A percentile compares a stretch with the other conserved stretches of the same genome.
Conservation (phyloP, 2,329 filamentous ascomycete genomes). For the Zymoseptoria pseudotritici region DNA sequence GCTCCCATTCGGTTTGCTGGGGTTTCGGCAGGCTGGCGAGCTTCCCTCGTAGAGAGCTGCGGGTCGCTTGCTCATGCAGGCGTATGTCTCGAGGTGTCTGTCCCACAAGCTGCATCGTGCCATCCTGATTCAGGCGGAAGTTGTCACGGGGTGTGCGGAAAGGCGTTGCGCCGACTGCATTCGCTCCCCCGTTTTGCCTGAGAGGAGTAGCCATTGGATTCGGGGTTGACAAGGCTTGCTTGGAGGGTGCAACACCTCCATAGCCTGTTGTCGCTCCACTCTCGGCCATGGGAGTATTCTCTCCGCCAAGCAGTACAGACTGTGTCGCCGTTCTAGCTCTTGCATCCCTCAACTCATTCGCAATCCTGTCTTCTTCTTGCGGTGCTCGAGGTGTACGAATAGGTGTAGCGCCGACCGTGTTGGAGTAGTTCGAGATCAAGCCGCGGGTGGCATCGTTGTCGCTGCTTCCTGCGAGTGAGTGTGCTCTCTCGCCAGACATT, state of each 20-base stretch:
- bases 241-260: conserved; percentile 72
- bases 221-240: conserved; percentile 77
- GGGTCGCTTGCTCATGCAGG: conserved; percentile 60
- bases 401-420: conserved; percentile 71
- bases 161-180: conserved; percentile 65
- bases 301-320: conserved; percentile 84
- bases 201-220: conserved; percentile 93
- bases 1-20: conserved; percentile 88
- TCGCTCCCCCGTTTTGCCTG: conserved; percentile 41
- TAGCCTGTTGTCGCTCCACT: conserved; percentile 79
- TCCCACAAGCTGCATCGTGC: conserved; percentile 57
- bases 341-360: conserved; percentile 94
- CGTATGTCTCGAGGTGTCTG: conserved; percentile 72
- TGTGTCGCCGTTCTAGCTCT: conserved; percentile 86
- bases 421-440: conserved; percentile 78
- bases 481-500: conserved; percentile 82
- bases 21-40: conserved; percentile 84
- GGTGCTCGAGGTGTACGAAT: conserved; percentile 89
- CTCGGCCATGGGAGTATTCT: conserved; percentile 84
- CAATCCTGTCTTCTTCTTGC: conserved; percentile 88
- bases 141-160: conserved; percentile 82
- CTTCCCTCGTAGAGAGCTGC: conserved; percentile 60
- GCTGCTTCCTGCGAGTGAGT: conserved; percentile 62
- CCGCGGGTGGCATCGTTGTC: conserved; percentile 81
- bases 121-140: conserved; percentile 71